Conservation (phyloP, 202 grass and related monocot species). For the Bolboschoenoplectus hybrid region DNA sequence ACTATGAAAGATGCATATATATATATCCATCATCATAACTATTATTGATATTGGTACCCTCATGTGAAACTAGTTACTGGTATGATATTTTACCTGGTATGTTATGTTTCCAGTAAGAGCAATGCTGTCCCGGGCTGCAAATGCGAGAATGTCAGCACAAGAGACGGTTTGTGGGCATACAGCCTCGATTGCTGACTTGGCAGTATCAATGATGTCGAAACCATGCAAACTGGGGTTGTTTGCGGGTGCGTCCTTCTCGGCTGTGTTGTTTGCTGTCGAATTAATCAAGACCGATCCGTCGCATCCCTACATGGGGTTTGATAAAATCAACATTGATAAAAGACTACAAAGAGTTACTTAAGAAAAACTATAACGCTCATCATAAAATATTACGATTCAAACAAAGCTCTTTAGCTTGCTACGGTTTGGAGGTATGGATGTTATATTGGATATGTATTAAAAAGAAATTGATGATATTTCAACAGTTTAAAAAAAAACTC, state of each 20-base stretch:
- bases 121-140: conserved; percentile 69
- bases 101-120: conserved; percentile 49
- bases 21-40: neutral
- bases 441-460: neutral
- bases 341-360: neutral
- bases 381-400: neutral
- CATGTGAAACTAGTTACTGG: neutral
- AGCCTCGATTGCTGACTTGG: conserved; percentile 64
- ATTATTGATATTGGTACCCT: neutral
- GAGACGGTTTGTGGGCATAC: conserved; percentile 67
- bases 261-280: conserved; percentile 45
- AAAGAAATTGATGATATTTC: too few species aligned
- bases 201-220: conserved; percentile 60
- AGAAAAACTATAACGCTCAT: neutral
- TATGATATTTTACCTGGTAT: conserved; percentile 40
- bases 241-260: conserved; percentile 41
- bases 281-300: conserved; percentile 72
- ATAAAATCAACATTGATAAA: neutral
- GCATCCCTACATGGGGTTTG: conserved; percentile 50
- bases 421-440: neutral
- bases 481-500: too few species aligned
- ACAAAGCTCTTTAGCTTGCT: neutral
- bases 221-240: conserved; percentile 74
- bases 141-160: conserved; percentile 78
- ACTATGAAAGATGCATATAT: neutral